Conservation (phyloP, 2,329 filamentous ascomycete genomes). For the Whalleya microplaca region DNA sequence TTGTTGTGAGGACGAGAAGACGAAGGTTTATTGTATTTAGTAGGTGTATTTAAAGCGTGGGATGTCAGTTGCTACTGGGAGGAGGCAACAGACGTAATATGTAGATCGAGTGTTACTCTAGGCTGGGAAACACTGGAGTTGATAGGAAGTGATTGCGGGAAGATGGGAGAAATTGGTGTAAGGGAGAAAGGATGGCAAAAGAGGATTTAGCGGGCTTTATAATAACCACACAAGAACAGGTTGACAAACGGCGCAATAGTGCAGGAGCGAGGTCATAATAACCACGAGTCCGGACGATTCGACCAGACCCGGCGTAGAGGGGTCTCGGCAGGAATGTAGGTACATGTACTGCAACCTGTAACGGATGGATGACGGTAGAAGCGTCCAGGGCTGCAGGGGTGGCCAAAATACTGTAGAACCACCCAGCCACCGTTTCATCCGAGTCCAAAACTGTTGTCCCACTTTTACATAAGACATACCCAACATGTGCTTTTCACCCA, state of each 20-base stretch:
- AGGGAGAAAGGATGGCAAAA: background rate
- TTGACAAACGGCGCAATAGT: background rate
- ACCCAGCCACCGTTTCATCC: conserved; percentile 13
- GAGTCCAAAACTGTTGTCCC: conserved; percentile 5
- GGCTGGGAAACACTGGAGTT: background rate
- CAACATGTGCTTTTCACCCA: too few species aligned
- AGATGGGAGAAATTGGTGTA: background rate
- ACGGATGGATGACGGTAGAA: background rate
- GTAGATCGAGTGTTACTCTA: background rate
- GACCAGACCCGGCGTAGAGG: background rate
- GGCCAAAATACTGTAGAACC: background rate
- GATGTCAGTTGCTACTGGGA: background rate
- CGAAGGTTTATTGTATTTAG: background rate
- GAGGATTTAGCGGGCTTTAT: background rate
- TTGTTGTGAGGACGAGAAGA: background rate
- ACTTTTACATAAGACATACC: conserved; percentile 8
- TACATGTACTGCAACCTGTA: background rate
- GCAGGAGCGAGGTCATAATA: background rate
- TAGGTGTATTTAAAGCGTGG: background rate
- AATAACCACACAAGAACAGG: background rate
- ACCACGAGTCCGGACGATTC: background rate
- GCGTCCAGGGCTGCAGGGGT: background rate
- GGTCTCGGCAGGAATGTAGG: background rate
- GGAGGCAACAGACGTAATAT: background rate
- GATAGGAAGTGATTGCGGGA: background rate